These are phyloP conservation scores for Cubamyces lactineus DNA, from an alignment of 768 basidiomycete species.

Conservation along the genomic window DNA sequence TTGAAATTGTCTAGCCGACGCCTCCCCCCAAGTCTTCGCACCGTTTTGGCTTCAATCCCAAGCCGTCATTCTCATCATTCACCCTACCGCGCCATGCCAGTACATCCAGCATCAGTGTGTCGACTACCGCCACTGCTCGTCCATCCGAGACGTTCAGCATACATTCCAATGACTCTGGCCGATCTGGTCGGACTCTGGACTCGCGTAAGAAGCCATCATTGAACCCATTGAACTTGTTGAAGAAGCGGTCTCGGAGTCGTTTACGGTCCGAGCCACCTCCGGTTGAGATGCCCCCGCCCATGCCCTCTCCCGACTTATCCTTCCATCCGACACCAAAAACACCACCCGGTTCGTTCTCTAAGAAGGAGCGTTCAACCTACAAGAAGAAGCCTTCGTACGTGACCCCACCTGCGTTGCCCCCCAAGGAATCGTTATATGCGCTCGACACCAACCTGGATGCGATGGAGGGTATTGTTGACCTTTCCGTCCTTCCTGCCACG, in stretches of 20 bases:
- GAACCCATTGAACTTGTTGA: conserved; percentile 45
- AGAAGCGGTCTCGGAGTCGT: conserved; percentile 44
- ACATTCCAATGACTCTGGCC: conserved; percentile 30
- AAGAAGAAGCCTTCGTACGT: conserved; percentile 36
- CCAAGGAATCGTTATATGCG: conserved; percentile 42
- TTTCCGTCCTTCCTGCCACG: conserved; percentile 30
- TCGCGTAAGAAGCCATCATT: conserved; percentile 56
- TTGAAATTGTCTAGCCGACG: conserved; percentile 39
- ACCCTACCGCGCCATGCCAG: conserved; percentile 39
- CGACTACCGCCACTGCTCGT: conserved; percentile 26
- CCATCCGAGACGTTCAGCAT: conserved; percentile 29
- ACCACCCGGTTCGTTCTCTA: conserved; percentile 20
- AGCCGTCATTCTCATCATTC: conserved; percentile 48
- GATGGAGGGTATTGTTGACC: conserved; percentile 85
- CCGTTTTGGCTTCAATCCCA: conserved; percentile 43
- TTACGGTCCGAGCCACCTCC: conserved; percentile 41
- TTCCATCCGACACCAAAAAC: conserved; percentile 33
- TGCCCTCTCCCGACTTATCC: conserved; percentile 29
- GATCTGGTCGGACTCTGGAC: conserved; percentile 35
- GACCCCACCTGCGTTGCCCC: conserved; percentile 39
- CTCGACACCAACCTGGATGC: conserved; percentile 72
- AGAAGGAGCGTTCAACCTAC: conserved; percentile 24
- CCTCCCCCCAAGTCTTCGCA: conserved; percentile 45
- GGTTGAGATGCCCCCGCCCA: conserved; percentile 36
- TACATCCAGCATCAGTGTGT: conserved; percentile 29